phyloP scores from a whole-genome alignment of 768 basidiomycete genomes.

The Neoboletus magnificus region DNA sequence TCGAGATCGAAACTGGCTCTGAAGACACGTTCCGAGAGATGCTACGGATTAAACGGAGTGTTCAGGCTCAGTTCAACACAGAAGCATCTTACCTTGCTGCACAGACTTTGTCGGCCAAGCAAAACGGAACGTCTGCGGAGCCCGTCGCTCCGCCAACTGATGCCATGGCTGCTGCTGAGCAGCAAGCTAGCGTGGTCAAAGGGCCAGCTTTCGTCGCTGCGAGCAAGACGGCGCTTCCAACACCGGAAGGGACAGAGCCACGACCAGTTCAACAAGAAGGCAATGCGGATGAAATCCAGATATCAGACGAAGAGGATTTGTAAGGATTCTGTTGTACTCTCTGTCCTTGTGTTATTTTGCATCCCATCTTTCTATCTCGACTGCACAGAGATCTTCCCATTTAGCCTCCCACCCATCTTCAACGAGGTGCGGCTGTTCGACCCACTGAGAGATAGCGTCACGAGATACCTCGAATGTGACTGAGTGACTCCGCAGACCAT shows the following conservation, averaged over 20 bases:
- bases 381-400: constrained; percentile 77
- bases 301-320: constrained; percentile 78
- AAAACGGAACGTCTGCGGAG: constrained; percentile 49
- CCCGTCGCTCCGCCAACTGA: constrained; percentile 49
- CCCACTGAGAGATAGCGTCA: constrained; percentile 61
- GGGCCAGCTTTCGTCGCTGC: constrained; percentile 80
- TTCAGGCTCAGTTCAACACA: constrained; percentile 98
- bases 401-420: constrained; percentile 65
- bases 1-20: constrained; percentile 97
- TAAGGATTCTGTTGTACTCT: constrained; percentile 29
- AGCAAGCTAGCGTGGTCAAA: constrained; percentile 51
- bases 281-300: constrained; percentile 85
- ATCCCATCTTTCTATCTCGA: constrained; percentile 76
- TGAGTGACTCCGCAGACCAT: constrained; percentile 59
- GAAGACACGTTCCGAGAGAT: constrained; percentile 98
- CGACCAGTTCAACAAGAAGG: constrained; percentile 26
- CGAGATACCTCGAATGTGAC: constrained; percentile 69
- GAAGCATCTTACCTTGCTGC: constrained; percentile 92
- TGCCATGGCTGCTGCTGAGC: constrained; percentile 86
- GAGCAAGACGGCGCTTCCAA: constrained; percentile 46
- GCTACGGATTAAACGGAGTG: constrained; percentile 94
- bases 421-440: constrained; percentile 62
- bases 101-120: constrained; percentile 72
- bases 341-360: constrained; percentile 24
- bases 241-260: constrained; percentile 39